These are phyloP conservation scores for Clarireedia homoeocarpa DNA, from an alignment of 2,329 filamentous ascomycete species.

Conservation along the genomic window DNA sequence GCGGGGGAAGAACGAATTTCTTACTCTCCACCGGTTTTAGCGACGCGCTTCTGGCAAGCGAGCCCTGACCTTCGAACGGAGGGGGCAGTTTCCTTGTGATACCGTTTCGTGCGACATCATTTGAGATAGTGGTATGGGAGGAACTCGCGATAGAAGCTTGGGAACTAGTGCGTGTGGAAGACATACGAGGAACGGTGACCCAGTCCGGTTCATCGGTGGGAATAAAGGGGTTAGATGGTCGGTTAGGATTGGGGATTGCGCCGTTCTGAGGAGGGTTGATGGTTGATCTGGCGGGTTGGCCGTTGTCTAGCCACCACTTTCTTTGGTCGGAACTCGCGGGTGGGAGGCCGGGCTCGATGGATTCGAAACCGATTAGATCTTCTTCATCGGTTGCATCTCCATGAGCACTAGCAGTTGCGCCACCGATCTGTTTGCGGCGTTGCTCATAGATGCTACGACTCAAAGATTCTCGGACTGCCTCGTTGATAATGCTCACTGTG, in stretches of 20 bases:
- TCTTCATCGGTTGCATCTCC: conserved; percentile 66
- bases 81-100: conserved; percentile 25
- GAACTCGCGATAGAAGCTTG: conserved; percentile 1
- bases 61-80: conserved; percentile 17
- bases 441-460: conserved; percentile 66
- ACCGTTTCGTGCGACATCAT: conserved; percentile 13
- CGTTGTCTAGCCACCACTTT: conserved; percentile 64
- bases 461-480: conserved; percentile 62
- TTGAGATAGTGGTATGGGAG: conserved; percentile 15
- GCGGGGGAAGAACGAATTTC: conserved; percentile 11
- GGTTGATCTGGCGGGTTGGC: conserved; percentile 66
- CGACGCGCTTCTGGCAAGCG: neutral
- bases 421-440: conserved; percentile 58
- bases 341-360: conserved; percentile 70
- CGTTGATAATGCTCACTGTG: conserved; percentile 72
- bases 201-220: conserved; percentile 73
- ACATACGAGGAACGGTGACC: conserved; percentile 51
- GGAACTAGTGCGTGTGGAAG: conserved; percentile 7
- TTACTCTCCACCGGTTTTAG: neutral
- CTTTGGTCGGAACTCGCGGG: conserved; percentile 60
- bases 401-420: conserved; percentile 48
- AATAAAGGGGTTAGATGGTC: conserved; percentile 75
- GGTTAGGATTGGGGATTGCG: conserved; percentile 62
- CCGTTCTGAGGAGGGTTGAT: conserved; percentile 57
- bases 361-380: conserved; percentile 72